Evolutionary conservation across 176 grass and related monocot species (phyloP), one percentile per base, ranked within the genome.

Genomic region (Calamus simplicifolius): DNA sequence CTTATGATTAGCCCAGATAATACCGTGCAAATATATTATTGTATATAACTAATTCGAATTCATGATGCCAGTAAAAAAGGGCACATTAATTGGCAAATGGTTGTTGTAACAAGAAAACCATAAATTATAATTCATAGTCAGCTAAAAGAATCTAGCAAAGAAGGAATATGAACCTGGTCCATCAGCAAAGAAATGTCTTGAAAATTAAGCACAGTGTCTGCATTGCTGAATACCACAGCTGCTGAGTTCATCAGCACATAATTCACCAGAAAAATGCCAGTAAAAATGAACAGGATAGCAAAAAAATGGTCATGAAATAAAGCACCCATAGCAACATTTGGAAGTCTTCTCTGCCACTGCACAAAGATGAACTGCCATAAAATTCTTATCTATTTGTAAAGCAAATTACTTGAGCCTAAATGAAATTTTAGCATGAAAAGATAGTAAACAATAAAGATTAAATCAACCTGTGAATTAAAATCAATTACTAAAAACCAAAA

Each of bases 291-390:
- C 64, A 98, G 61, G 73, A 93, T 81, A 27, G 84, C 83, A 73
- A 93, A 88, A 73, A 98, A 81, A 53, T 98, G 94, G 61, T 98
- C 94, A 68, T 98, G 84, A 75, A 92, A 88, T 76, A 98, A 78
- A 48, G 93, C 56, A 8, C 81, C 88, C 18, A 91, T 72, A 49
- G 70, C 67, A 77, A 75, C 64, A 62, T 50, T 56, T 52, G 56
- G 59, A 5, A 65, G 62, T 58, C 58, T 93, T 77, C 73, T 89
- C 71, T 89, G 88, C 65, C 79, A 77, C 88, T 98, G 87, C 76
- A 88, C 49, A 78, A 27, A 85, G 49, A 87, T 5, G 35, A 55
- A 38, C 48, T 35, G 18, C 21, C 8, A 68, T 43, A 12, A 43
- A 43, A 43, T 43, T 3, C 10, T 43, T 12, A 43, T 43, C 7